These are phyloP conservation scores for Lipomyces starkeyi DNA, from an alignment of 805 yeast species.

Conservation along the genomic window DNA sequence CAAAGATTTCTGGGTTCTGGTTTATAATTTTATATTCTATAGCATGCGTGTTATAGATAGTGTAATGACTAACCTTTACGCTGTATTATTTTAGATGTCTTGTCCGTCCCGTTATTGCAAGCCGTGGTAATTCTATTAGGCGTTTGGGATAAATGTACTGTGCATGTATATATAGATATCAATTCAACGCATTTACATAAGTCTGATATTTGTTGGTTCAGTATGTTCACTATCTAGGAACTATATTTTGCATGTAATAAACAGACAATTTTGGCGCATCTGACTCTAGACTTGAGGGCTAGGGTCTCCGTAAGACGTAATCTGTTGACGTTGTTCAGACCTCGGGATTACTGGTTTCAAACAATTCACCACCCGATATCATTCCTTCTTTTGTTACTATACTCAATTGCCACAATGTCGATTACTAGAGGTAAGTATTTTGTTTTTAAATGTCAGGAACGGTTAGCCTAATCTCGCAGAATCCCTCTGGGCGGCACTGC, in stretches of 20 bases:
- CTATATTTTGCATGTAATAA: no score
- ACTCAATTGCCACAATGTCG: slow-evolving; percentile 12
- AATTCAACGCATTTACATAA: no score
- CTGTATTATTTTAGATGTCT: neutral
- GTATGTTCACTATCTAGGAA: no score
- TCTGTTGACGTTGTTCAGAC: no score
- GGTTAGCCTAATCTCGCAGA: slow-evolving; percentile 8
- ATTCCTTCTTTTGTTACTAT: neutral
- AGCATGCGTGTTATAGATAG: neutral
- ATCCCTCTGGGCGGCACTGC: slow-evolving; percentile 71
- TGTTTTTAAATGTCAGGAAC: neutral
- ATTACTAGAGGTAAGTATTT: slow-evolving; percentile 16
- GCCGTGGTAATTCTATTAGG: neutral
- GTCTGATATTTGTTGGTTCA: no score
- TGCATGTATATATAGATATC: neutral
- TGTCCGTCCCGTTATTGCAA: neutral
- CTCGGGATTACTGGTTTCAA: neutral
- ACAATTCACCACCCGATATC: neutral
- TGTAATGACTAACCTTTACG: neutral
- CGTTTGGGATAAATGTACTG: neutral
- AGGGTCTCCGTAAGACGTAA: no score
- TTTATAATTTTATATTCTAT: no score
- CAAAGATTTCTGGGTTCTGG: neutral
- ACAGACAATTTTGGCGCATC: no score
- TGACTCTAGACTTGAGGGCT: no score